A percentile compares a stretch with the other conserved stretches of the same genome.
These are phyloP conservation scores for Cajanus cajan DNA, from an alignment of 306 rosid species.

Conservation along the genomic window DNA sequence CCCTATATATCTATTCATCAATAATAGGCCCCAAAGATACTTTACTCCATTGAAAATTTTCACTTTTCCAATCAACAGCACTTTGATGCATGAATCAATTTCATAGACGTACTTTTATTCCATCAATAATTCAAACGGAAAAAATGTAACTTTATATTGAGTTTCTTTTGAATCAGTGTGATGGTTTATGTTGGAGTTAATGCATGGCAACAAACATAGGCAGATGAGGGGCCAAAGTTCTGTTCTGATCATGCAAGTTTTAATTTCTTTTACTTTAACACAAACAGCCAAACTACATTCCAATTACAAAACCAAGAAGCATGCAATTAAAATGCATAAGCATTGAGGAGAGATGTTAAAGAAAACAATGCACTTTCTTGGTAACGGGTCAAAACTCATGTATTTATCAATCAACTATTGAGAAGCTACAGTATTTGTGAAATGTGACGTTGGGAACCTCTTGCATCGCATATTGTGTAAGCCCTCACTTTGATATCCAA, in stretches of 20 bases:
- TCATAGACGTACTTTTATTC: neutral
- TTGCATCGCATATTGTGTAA: neutral
- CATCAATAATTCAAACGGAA: slow-evolving; percentile 19
- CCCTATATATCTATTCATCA: slow-evolving; percentile 26
- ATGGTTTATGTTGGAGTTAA: neutral
- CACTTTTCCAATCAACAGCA: slow-evolving; percentile 23
- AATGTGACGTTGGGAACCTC: slow-evolving; percentile 25
- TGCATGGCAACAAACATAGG: neutral
- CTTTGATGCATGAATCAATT: slow-evolving; percentile 22
- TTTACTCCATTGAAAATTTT: neutral
- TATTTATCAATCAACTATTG: neutral
- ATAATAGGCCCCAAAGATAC: slow-evolving; percentile 27
- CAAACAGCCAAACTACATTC: neutral
- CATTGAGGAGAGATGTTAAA: neutral
- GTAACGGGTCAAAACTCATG: slow-evolving; percentile 3
- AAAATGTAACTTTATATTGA: neutral
- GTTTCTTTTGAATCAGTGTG: neutral
- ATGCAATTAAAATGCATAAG: neutral
- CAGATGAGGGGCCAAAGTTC: neutral
- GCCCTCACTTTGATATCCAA: neutral
- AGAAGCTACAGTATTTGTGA: neutral
- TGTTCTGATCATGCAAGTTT: neutral
- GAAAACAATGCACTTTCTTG: neutral
- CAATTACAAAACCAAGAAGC: slow-evolving; percentile 6
- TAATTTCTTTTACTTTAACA: no score